Base-by-base conservation (phyloP, 1,139 yeast species). In the Saccharomyces pastorianus region DNA sequence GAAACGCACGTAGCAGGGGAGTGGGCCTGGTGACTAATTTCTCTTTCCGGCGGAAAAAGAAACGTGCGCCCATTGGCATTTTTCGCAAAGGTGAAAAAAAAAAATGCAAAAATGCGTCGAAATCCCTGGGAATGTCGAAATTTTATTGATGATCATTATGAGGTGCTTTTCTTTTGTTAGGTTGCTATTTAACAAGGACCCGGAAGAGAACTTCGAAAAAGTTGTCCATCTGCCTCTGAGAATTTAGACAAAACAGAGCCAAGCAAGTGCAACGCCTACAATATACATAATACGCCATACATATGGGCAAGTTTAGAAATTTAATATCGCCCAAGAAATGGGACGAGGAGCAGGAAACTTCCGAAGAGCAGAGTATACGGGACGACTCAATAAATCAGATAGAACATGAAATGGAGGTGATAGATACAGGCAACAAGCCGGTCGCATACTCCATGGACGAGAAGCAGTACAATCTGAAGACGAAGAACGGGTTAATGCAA, bases 321-420 rank as follows among this genome's bases (percentile, higher is more conserved):
- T 17, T 38, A 38, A 38, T 38, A 38, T 8, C 23, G 23, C 17
- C 42, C 25, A 38, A 17, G 1, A 38, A 14, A 17, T 38, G 42
- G 25, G 42, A 38, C 11, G 42, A 38, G 42, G 11, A 38, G 13
- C 42, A 38, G 13, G 13, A 7, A n/a, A 38, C 8, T 13, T 17
- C 11, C 13, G 42, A 17, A 25, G 23, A 38, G 4, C 42, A 38
- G 13, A 38, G 42, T n/a, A 38, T 38, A 38, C 42, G 23, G 42
- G 42, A 38, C 23, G 23, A 3, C 8, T 17, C 42, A n/a, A 9
- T 2, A 8, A 8, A 38, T 13, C 42, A 38, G 42, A 17, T 38
- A 38, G 42, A 38, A 17, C 42, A 38, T 38, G 42, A 38, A 34
- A 41, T 26, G 13, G 50, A 50, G 27, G 49, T 41, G 32, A 41